Evolutionary conservation across 495 filamentous ascomycete genomes (phyloP), one percentile per base, ranked within the genome.

Genomic region (Apodospora peruviana): DNA sequence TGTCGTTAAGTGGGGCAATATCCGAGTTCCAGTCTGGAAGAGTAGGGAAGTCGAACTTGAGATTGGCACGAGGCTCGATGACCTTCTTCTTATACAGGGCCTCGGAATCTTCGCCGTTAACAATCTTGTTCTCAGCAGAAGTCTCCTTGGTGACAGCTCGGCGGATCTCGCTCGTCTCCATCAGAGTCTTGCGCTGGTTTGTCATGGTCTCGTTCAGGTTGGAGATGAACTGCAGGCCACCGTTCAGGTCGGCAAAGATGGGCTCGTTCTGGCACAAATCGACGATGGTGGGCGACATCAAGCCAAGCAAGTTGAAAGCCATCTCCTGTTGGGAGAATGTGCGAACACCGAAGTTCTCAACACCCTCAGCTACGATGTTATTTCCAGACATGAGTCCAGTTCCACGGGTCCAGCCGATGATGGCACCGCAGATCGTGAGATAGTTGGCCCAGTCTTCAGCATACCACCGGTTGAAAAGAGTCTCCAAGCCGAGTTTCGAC

Each of bases 311-410:
- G 68, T 97, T 99, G 79, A 99, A 97, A 3, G 93, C 93, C 93
- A 99, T 99, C 69, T 99, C 93, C 58, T 94, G 89, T 72, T 97
- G 94, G 16, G 91, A 96, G 74, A 99, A 99, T 4, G 93, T 99
- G 53, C 94, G 88, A 14, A 97, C 94, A 60, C 93, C 93, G 59
- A 91, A 90, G 53, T 85, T 86, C 72, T 99, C 93, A 45, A 99
- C 86, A 41, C 91, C 94, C 67, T 97, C 91, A 5, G 93, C 94
- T 47, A 96, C 90, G 62, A 95, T 83, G 66, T 99, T 99, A 76
- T 99, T 99, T 55, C 88, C 91, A 59, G 85, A 86, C 93, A 99
- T 99, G 52, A 99, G 78, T 57, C 93, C 93, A 47, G 93, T 99
- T 41, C 93, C 93, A 70, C 93, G 91, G 51, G 93, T 99, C 93